Base-by-base conservation (phyloP, 345 rosid species). In the Lepidium aucheri region DNA sequence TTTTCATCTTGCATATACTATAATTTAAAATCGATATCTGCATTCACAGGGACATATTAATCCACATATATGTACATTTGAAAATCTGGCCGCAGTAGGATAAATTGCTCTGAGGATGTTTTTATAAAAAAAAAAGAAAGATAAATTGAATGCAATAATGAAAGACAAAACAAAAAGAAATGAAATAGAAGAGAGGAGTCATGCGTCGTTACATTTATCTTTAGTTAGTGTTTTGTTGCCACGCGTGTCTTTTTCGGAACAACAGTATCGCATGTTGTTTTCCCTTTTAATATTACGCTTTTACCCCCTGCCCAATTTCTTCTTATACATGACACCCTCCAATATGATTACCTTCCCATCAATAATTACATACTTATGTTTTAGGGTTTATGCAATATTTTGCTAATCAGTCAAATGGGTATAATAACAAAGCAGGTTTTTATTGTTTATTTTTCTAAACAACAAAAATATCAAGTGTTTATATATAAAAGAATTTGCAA, bases 221-320 rank as follows among this genome's bases (percentile, higher is more conserved):
- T 63, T 72, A 33, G 60, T 10, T 72, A 58, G 65, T 72, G 71
- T 57, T 51, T 12, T 33, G 12, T 11, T 24, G 72, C 51, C 77
- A 67, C 62, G 77, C 77, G 63, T 60, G 68, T 66, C 77, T 73
- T 60, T 72, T 52, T 52, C 50, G 42, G 50, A 60, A 65, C 67
- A 59, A 66, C 62, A 73, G 63, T 66, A 28, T 66, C 61, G 35
- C 44, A 52, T 65, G 67, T 52, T 53, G 67, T 52, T 53, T 66
- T 15, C 36, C 63, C 62, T 67, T 73, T 73, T 60, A 2, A 1
- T n/a, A 60, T 73, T 56, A 67, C 77, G 52, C 18, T 73, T 44
- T 52, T 52, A 59, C 26, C 77, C 76, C 62, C 60, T 49, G 40
- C 65, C 2, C 5, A 36, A 62, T 38, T 55, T 30, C 5, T 12